Evolutionary conservation across 2,329 filamentous ascomycete species (phyloP), one percentile per base, ranked within the genome.

Genomic region (Cercospora sesami): DNA sequence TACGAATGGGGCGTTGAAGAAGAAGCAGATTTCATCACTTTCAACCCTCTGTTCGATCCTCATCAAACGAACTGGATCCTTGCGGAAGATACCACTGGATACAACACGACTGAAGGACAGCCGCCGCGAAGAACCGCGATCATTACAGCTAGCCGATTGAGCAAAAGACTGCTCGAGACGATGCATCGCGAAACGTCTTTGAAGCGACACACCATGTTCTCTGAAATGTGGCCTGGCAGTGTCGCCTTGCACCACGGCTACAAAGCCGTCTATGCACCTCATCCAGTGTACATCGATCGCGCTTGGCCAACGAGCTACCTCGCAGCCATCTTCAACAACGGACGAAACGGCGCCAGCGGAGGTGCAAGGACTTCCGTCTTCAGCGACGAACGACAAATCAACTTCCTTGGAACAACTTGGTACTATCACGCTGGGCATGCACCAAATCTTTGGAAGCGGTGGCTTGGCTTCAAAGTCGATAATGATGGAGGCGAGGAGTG

Each of bases 111-210:
- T 4, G 80, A 82, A 10, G 62, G 60, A 9, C 82, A 85, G 2
- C 89, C 89, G 0, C 90, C 91, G 0, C 89, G 90, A 18, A 86
- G 91, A 48, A 88, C 86, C 45, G 86, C 90, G 61, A 91, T 93
- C 76, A 88, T 92, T 69, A 92, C 90, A 2, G 89, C 90, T 0
- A 87, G 86, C 1, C 88, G 91, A 9, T 81, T 93, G 36, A 90
- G 87, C 30, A 85, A 87, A 26, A 85, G 89, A 12, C 82, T 93
- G 1, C 81, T 93, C 5, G 80, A 85, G 57, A 87, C 87, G 5
- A 93, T 94, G 90, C 91, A 94, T 79, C 86, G 91, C 72, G 90
- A 93, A 75, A 90, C 89, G 4, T 88, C 89, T 78, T 83, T 85
- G 30, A 83, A 86, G 73, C 88, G 87, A 70, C 91, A 89, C 78